phyloP scores from a whole-genome alignment of 495 filamentous ascomycete genomes.

The Trichoderma asperelloides region DNA sequence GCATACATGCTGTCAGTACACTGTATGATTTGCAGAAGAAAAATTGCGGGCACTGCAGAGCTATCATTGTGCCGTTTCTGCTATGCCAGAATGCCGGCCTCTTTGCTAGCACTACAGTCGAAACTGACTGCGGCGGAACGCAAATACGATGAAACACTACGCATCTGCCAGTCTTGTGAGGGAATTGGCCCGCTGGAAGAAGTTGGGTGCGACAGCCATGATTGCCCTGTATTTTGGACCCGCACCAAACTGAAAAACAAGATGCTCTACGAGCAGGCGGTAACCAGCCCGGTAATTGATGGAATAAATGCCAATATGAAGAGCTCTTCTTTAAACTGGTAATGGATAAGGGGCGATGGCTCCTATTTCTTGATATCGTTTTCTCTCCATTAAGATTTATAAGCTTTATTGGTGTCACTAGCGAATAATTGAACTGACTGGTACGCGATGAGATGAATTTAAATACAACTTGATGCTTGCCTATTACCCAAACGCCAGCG shows the following conservation, averaged over 20 bases:
- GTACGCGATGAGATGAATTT: not conserved
- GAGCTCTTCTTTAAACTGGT: constrained; percentile 31
- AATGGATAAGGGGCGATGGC: not conserved
- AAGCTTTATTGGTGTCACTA: not conserved
- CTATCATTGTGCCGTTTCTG: constrained; percentile 50
- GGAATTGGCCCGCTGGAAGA: constrained; percentile 62
- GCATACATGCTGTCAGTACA: constrained; percentile 73
- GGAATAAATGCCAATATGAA: constrained; percentile 39
- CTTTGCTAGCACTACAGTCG: constrained; percentile 52
- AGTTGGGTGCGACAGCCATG: constrained; percentile 76
- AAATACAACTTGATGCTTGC: not conserved
- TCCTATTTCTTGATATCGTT: no score
- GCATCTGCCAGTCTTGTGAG: constrained; percentile 75
- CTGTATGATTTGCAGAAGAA: constrained; percentile 69
- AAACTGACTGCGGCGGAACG: constrained; percentile 56
- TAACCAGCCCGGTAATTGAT: constrained; percentile 47
- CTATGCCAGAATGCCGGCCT: constrained; percentile 40
- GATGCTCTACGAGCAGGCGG: constrained; percentile 47
- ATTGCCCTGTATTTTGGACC: constrained; percentile 90
- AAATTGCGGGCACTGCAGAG: constrained; percentile 36
- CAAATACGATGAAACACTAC: constrained; percentile 54
- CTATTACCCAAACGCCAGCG: not conserved
- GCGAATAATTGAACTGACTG: not conserved
- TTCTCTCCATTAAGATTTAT: not conserved
- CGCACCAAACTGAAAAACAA: constrained; percentile 59